These are phyloP conservation scores for Pelargonium myrrhifolium DNA, from an alignment of 441 rosid species.

Conservation along the genomic window DNA sequence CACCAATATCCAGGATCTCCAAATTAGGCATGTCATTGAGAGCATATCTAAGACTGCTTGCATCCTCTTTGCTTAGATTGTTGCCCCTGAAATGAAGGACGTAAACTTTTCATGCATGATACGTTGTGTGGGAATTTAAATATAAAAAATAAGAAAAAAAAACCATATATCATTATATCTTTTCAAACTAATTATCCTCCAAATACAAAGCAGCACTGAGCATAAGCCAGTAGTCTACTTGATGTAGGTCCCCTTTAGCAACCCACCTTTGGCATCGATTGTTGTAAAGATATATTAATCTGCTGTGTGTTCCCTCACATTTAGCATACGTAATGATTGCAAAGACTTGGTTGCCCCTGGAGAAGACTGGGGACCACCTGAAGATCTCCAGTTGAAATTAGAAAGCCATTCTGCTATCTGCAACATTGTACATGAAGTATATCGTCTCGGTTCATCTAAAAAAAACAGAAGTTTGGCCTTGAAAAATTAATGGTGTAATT, in stretches of 20 bases:
- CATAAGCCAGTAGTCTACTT: neutral
- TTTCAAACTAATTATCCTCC: neutral
- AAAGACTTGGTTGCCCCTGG: conserved; percentile 38
- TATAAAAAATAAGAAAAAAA: too few species aligned
- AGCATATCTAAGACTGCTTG: conserved; percentile 48
- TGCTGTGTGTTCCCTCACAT: conserved; percentile 45
- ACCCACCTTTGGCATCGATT: neutral
- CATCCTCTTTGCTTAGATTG: conserved; percentile 56
- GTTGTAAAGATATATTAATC: neutral
- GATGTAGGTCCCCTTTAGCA: neutral
- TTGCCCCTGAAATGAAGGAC: conserved; percentile 52
- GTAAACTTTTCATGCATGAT: conserved; percentile 18
- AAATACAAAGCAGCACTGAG: neutral
- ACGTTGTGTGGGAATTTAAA: conserved; percentile 1
- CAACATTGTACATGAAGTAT: conserved; percentile 12
- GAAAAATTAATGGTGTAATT: neutral
- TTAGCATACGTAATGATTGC: conserved; percentile 52
- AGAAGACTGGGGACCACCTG: conserved; percentile 22
- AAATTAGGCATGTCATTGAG: conserved; percentile 57
- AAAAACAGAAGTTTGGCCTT: neutral
- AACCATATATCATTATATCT: neutral
- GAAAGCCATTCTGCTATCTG: conserved; percentile 86
- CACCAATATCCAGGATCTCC: conserved; percentile 69
- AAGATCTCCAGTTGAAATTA: conserved; percentile 41
- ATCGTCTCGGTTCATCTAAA: neutral